Evolutionary conservation across 129 eudicot species (phyloP), one percentile per base, ranked within the genome.

Genomic region (Rutidosis leptorrhynchoides): DNA sequence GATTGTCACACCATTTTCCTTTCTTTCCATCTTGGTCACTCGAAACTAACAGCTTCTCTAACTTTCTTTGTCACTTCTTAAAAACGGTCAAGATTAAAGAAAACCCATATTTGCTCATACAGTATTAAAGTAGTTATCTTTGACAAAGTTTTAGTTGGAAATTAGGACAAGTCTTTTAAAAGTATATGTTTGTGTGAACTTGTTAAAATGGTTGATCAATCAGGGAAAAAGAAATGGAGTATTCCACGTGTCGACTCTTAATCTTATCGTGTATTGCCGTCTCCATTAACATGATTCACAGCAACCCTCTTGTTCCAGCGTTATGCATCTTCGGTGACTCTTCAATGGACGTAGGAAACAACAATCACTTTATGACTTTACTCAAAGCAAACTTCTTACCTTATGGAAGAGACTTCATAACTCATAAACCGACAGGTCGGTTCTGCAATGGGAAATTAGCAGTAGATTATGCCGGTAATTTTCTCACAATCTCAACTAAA

Each of bases 401-500:
- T 67, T 87, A 90, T 10, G 97, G 97, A 26, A 82, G 97, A 74
- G 96, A 87, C 71, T 90, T 81, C 46, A 65, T 75, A 19, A 63
- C 74, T 28, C 93, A 90, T 51, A 73, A 46, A 53, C 88, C 97
- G 65, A 87, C 97, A 0, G 97, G 97, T 27, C 81, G 97, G 64
- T 90, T 87, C 84, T 84, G 84, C 81, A 87, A 90, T 57, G 95
- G 97, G 55, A 90, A 87, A 68, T 56, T 87, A 58, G 97, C 97
- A 51, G 73, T 81, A 0, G 97, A 90, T 59, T 87, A 59, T 80
- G 85, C 82, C 8, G 90, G 97, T 87, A 90, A 51, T 1, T 16
- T n/a, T 30, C 20, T 53, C 58, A 20, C 23, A 19, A 5, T 35
- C 25, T 58, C 42, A 28, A 58, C 9, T 28, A 9, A 7, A 21